A percentile compares a stretch with the other conserved stretches of the same genome.
These are phyloP conservation scores for Piloderma croceum DNA, from an alignment of 768 basidiomycete genomes.

Conservation along the genomic window DNA sequence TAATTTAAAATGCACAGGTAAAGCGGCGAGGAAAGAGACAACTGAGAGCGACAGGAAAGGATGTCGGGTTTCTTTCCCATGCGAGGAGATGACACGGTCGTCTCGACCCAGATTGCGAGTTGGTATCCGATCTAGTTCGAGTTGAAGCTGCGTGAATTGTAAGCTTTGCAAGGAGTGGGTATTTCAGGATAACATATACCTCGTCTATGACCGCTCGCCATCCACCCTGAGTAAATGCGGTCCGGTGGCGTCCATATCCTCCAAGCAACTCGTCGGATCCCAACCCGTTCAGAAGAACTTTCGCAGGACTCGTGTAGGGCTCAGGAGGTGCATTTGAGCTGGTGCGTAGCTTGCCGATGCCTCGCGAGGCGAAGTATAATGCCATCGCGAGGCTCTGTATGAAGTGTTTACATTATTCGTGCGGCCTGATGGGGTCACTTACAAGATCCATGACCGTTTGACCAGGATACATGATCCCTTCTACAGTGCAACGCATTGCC, in stretches of 20 bases:
- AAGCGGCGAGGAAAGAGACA: slow-evolving; percentile 66
- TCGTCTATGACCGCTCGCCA: slow-evolving; percentile 80
- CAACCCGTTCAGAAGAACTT: slow-evolving; percentile 83
- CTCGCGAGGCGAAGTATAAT: slow-evolving; percentile 88
- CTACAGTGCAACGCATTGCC: slow-evolving; percentile 46
- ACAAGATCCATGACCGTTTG: slow-evolving; percentile 91
- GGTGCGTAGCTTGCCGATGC: slow-evolving; percentile 52
- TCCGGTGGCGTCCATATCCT: slow-evolving; percentile 86
- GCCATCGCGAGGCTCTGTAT: slow-evolving; percentile 84
- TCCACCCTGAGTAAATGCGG: slow-evolving; percentile 58
- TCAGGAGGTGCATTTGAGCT: slow-evolving; percentile 29
- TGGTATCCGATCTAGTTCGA: slow-evolving; percentile 84
- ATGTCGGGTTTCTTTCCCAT: slow-evolving; percentile 89
- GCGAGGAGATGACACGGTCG: slow-evolving; percentile 86
- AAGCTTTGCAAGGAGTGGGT: background rate
- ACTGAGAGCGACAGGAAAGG: slow-evolving; percentile 83
- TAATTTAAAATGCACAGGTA: slow-evolving; percentile 79
- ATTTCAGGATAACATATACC: slow-evolving; percentile 44
- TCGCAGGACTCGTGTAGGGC: slow-evolving; percentile 67
- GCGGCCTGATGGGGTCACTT: slow-evolving; percentile 21
- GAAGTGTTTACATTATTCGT: slow-evolving; percentile 4
- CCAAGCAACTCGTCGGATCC: slow-evolving; percentile 95
- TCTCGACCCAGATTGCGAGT: slow-evolving; percentile 89
- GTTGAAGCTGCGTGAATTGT: slow-evolving; percentile 60
- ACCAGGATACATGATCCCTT: slow-evolving; percentile 72